Percentiles rank a stretch among this genome's conserved stretches.
These are phyloP conservation scores for Tricholoma flavovirens DNA, from an alignment of 768 basidiomycete species.

Conservation along the genomic window DNA sequence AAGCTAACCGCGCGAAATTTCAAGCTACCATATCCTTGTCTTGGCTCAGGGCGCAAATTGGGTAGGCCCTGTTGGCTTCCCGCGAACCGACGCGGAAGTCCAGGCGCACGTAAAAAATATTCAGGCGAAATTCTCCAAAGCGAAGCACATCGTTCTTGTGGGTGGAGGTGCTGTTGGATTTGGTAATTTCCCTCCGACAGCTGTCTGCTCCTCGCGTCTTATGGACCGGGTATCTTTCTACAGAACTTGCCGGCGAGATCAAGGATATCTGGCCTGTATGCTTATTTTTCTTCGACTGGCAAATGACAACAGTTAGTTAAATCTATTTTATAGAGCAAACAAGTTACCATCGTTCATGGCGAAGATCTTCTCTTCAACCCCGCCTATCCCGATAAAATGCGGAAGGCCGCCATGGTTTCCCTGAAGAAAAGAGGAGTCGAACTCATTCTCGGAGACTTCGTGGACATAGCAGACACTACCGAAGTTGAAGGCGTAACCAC, in stretches of 20 bases:
- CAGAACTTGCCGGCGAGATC: constrained; percentile 41
- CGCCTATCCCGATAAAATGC: constrained; percentile 50
- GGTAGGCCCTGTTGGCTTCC: constrained; percentile 44
- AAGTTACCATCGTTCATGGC: constrained; percentile 61
- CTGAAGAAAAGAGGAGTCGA: constrained; percentile 42
- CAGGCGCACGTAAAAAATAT: constrained; percentile 23
- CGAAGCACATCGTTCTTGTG: constrained; percentile 43
- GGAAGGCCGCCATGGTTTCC: constrained; percentile 37
- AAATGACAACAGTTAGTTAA: background rate
- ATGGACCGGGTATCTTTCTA: background rate
- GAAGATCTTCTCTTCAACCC: constrained; percentile 46
- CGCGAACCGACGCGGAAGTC: constrained; percentile 26
- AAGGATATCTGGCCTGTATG: constrained; percentile 36
- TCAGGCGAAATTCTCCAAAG: constrained; percentile 29
- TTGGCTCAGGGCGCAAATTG: constrained; percentile 55
- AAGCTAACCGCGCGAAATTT: background rate
- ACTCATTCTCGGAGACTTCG: constrained; percentile 46
- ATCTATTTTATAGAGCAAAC: constrained; percentile 33
- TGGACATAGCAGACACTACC: constrained; percentile 42
- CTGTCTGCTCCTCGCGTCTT: background rate
- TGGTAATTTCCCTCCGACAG: constrained; percentile 22
- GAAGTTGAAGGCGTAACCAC: constrained; percentile 40
- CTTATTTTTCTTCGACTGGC: background rate
- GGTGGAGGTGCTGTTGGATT: constrained; percentile 57
- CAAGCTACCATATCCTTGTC: constrained; percentile 52